Evolutionary conservation across 257 asterid genomes (phyloP).

Genomic region (Solanum infundibuliforme): DNA sequence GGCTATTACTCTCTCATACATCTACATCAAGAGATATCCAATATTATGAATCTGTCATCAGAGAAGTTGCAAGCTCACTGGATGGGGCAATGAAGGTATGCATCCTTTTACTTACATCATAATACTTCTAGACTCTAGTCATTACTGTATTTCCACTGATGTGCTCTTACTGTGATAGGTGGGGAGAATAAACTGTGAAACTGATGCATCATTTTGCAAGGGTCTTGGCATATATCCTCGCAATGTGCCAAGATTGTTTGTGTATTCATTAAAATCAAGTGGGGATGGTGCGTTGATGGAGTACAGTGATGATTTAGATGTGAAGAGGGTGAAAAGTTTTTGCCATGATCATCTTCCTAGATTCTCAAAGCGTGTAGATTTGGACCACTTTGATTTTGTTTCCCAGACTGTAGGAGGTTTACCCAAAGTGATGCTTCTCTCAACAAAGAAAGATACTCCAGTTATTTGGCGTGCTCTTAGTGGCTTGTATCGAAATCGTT

Average conservation of each 20-base stretch:
- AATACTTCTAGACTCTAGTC: not conserved
- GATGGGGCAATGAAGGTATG: constrained; percentile 81
- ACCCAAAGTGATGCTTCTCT: constrained; percentile 77
- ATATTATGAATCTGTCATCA: constrained; percentile 42
- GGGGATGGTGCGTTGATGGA: constrained; percentile 63
- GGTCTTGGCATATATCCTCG: constrained; percentile 56
- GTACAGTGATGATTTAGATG: constrained; percentile 55
- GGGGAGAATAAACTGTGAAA: constrained; percentile 69
- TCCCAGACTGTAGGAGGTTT: constrained; percentile 31
- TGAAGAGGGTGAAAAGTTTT: constrained; percentile 49
- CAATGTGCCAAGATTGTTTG: constrained; percentile 48
- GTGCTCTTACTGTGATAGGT: constrained; percentile 29
- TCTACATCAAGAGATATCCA: constrained; percentile 44
- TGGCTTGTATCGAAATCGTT: constrained; percentile 66
- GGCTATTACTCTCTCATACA: constrained; percentile 55
- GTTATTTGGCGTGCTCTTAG: constrained; percentile 86
- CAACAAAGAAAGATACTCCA: constrained; percentile 83
- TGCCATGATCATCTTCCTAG: constrained; percentile 72
- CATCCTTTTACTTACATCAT: not conserved
- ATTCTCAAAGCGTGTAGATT: constrained; percentile 63
- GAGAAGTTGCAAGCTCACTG: constrained; percentile 42
- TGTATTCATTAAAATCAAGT: constrained; percentile 45
- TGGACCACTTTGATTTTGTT: constrained; percentile 33
- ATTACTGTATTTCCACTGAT: not conserved
- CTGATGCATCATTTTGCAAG: constrained; percentile 64